Base-by-base conservation (phyloP, 257 asterid species). In the Nicotiana noctiflora region DNA sequence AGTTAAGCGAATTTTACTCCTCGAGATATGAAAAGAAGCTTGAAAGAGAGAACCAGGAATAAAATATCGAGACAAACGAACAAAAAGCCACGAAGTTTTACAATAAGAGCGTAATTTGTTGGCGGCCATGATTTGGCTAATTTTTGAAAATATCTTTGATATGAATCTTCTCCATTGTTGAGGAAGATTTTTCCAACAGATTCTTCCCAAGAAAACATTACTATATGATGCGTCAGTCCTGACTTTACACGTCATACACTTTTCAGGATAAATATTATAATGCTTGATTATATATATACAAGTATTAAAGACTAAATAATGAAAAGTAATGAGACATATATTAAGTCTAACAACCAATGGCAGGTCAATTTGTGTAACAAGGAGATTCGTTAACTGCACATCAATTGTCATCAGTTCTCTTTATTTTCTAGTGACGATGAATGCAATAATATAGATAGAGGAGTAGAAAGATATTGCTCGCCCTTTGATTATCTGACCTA, bases 291-390 rank as follows among this genome's bases (percentile, higher is more conserved):
- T 60, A 4, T 9, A 9, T 27, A 9, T 3, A 12, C 3, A 52
- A 70, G 51, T 80, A 65, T 18, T 0, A 55, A 56, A 53, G 6
- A 52, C 10, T n/a, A 70, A 14, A 57, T 44, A 29, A 57, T 55
- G 65, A 67, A 75, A 21, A 49, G 15, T 56, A 21, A 37, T 12
- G 72, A 32, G 29, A 23, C 68, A 27, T 27, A 27, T 27, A 27
- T 57, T 18, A 52, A 81, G 80, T 79, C 82, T 68, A 62, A n/a
- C 25, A 55, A 68, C 76, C 80, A 72, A 34, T 21, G 18, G 52
- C 18, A 62, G 34, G 49, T 37, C 46, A 66, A 52, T 14, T 32
- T 75, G 82, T 80, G 83, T 70, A 8, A 53, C 8, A 25, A 2
- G 11, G 4, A 44, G 19, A 70, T 4, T 70, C 21, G 34, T 70